Conservation (phyloP, 352 stramenopile species). For the Globisporangium paroecandrum region DNA sequence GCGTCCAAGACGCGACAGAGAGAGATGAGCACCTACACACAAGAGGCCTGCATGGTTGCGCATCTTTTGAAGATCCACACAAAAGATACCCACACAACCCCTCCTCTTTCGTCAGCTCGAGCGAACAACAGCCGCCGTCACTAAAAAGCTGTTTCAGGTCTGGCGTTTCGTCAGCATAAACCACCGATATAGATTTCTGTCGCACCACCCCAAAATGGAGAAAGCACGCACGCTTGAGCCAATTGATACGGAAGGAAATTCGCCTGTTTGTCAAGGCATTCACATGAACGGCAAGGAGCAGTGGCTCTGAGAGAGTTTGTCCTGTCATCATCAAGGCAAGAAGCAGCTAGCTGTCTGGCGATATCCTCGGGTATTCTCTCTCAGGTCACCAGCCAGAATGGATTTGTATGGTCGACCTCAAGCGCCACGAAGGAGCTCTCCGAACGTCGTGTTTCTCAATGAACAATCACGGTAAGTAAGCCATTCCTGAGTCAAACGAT, state of each 20-base stretch:
- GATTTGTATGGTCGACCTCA: constrained; percentile 44
- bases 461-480: constrained; percentile 29
- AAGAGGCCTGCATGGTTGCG: background rate
- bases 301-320: background rate
- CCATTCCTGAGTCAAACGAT: background rate
- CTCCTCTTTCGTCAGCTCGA: background rate
- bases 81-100: background rate
- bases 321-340: background rate
- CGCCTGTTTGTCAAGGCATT: background rate
- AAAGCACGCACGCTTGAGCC: background rate
- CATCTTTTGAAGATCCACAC: constrained; percentile 1
- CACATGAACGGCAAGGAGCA: background rate
- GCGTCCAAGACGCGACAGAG: background rate
- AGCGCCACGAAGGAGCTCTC: constrained; percentile 21
- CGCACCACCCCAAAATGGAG: background rate
- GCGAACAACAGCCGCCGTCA: no score
- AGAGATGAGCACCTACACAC: background rate
- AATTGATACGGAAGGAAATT: background rate
- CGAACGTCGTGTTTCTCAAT: constrained; percentile 39
- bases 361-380: background rate
- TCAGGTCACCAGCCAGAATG: constrained; percentile 18
- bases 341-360: background rate
- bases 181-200: background rate
- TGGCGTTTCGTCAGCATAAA: background rate
- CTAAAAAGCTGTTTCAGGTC: background rate